A percentile compares a stretch with the other conserved stretches of the same genome.
These are phyloP conservation scores for Durusdinium trenchii DNA, from an alignment of 73 alveolate species.

Conservation along the genomic window DNA sequence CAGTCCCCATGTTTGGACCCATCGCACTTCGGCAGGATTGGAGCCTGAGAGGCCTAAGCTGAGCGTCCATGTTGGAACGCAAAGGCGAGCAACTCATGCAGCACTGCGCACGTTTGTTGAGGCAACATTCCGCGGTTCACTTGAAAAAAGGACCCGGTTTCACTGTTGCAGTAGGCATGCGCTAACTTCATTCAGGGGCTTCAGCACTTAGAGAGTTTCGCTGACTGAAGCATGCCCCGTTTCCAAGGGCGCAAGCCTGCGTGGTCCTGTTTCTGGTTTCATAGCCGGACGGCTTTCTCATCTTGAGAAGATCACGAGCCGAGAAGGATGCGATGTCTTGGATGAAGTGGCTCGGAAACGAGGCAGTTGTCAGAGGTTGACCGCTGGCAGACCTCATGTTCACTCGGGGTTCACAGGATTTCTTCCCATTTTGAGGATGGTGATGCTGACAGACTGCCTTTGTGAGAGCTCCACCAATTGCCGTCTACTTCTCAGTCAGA, in stretches of 20 bases:
- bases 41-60: no score
- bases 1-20: background rate
- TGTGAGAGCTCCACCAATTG: slow-evolving; percentile 51
- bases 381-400: background rate
- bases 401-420: background rate
- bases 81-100: no score
- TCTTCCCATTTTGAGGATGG: background rate
- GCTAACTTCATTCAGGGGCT: slow-evolving; percentile 33
- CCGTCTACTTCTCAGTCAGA: slow-evolving; percentile 57
- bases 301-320: slow-evolving; percentile 38
- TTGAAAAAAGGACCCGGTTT: slow-evolving; percentile 64
- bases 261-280: slow-evolving; percentile 66
- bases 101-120: background rate
- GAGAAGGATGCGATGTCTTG: slow-evolving; percentile 45
- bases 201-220: background rate
- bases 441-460: background rate
- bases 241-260: slow-evolving; percentile 57
- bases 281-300: slow-evolving; percentile 51
- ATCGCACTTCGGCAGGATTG: background rate
- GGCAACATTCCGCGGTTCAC: slow-evolving; percentile 76
- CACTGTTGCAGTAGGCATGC: slow-evolving; percentile 48
- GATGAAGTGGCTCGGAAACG: slow-evolving; percentile 53
- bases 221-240: background rate
- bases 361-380: background rate
- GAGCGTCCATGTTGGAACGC: no score